Evolutionary conservation across 495 filamentous ascomycete species (phyloP).

Genomic region (Penicillium canariense): DNA sequence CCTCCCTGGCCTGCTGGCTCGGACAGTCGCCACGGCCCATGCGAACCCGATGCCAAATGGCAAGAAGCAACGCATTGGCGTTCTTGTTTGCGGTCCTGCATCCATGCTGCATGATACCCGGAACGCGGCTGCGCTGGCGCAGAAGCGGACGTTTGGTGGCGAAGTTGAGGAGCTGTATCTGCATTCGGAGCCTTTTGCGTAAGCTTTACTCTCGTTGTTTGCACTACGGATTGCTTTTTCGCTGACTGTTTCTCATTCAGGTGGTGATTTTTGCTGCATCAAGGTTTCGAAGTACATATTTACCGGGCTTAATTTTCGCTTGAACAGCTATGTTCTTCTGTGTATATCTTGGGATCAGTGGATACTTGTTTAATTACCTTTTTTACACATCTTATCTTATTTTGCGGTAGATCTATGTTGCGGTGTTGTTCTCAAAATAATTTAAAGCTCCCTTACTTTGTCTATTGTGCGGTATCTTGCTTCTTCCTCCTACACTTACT

Average conservation of each 20-base stretch:
- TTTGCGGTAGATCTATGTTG: too few species aligned
- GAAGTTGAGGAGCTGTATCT: slow-evolving; percentile 49
- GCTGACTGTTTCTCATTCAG: background rate
- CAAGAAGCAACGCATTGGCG: slow-evolving; percentile 33
- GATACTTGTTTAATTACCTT: too few species aligned
- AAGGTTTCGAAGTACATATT: background rate
- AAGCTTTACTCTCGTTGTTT: slow-evolving; percentile 12
- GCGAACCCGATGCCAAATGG: slow-evolving; percentile 9
- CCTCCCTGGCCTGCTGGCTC: slow-evolving; percentile 29
- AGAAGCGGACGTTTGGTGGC: slow-evolving; percentile 38
- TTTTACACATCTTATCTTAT: too few species aligned
- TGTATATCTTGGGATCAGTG: too few species aligned
- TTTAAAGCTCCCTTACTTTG: too few species aligned
- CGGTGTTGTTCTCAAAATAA: too few species aligned
- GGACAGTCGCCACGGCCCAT: slow-evolving; percentile 26
- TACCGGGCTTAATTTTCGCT: background rate
- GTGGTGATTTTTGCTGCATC: background rate
- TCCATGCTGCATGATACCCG: slow-evolving; percentile 50
- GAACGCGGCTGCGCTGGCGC: slow-evolving; percentile 48
- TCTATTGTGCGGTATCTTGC: too few species aligned
- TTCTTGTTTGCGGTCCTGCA: slow-evolving; percentile 51
- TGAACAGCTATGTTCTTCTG: background rate
- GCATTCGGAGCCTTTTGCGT: slow-evolving; percentile 54
- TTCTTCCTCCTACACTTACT: too few species aligned
- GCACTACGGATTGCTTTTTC: background rate